These are phyloP conservation scores for Leccinum subgranulosum DNA, from an alignment of 768 basidiomycete genomes.

Conservation along the genomic window DNA sequence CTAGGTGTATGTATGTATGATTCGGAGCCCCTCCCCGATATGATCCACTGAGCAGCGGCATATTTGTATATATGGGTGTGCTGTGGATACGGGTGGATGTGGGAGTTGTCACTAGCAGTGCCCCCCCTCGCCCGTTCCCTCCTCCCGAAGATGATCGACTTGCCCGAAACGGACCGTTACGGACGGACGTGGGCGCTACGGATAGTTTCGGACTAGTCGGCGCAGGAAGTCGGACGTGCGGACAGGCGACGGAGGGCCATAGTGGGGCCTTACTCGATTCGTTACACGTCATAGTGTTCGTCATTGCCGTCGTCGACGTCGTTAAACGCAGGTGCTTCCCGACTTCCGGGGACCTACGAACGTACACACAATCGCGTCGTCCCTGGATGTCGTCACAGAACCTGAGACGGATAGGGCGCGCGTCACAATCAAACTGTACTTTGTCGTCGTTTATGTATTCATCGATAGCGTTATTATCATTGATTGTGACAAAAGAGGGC, in stretches of 20 bases:
- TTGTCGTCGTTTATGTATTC: neutral
- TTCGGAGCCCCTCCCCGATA: neutral
- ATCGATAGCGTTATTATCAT: neutral
- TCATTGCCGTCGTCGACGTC: neutral
- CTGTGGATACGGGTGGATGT: neutral
- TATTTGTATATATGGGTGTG: neutral
- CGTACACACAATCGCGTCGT: neutral
- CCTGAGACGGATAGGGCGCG: neutral
- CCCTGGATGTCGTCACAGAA: neutral
- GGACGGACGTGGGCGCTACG: neutral
- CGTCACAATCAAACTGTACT: neutral
- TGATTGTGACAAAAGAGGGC: neutral
- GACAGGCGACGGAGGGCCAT: conserved; percentile 12
- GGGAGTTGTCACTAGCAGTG: neutral
- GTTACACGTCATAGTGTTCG: neutral
- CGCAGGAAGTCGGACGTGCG: neutral
- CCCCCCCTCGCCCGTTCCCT: neutral
- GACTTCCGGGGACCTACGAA: neutral
- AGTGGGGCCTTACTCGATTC: neutral
- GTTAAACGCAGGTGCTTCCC: neutral
- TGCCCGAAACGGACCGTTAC: neutral
- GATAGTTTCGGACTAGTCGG: neutral
- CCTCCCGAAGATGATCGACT: conserved; percentile 4
- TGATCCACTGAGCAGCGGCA: neutral
- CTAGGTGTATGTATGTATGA: too few relatives aligned